Percentiles rank a stretch among this genome's conserved stretches.
Conservation (phyloP, 2,329 filamentous ascomycete genomes). For the Cordyceps fumosorosea region DNA sequence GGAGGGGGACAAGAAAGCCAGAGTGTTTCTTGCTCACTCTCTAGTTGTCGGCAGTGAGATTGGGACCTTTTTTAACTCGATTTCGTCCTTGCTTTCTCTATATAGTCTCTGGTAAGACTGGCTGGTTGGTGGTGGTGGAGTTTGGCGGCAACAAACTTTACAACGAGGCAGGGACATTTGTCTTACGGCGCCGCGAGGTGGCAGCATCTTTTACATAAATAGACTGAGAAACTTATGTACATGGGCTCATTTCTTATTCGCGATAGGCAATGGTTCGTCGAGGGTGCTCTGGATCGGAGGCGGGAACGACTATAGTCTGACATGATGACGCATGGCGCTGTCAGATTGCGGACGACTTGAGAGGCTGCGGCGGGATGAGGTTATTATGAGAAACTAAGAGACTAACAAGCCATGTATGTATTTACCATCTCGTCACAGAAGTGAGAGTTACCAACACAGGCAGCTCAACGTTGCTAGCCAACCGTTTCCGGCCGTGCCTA, state of each 20-base stretch:
- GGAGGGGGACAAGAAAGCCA: not conserved
- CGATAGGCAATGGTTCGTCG: constrained; percentile 9
- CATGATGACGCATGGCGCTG: constrained; percentile 10
- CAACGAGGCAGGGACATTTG: not conserved
- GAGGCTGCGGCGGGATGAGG: not conserved
- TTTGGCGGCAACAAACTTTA: not conserved
- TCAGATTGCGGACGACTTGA: constrained; percentile 8
- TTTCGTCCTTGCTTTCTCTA: not conserved
- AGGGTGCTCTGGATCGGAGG: not conserved
- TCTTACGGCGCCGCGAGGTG: not conserved
- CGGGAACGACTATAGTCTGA: constrained; percentile 12
- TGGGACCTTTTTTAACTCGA: not conserved
- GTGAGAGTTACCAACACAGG: not conserved
- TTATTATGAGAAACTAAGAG: not conserved
- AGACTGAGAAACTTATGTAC: not conserved
- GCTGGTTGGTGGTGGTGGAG: not conserved
- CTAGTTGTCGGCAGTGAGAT: not conserved
- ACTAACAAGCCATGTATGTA: too few species aligned
- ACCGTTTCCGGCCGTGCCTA: not conserved
- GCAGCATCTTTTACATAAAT: constrained; percentile 11
- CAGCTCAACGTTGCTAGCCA: not conserved
- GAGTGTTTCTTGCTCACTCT: not conserved
- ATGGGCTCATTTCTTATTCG: constrained; percentile 4
- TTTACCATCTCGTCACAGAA: too few species aligned
- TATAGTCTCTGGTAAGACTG: constrained; percentile 3